Percentiles rank a stretch among this genome's conserved stretches.
Conservation (phyloP, 2,329 filamentous ascomycete genomes). For the Penicillium sp. region DNA sequence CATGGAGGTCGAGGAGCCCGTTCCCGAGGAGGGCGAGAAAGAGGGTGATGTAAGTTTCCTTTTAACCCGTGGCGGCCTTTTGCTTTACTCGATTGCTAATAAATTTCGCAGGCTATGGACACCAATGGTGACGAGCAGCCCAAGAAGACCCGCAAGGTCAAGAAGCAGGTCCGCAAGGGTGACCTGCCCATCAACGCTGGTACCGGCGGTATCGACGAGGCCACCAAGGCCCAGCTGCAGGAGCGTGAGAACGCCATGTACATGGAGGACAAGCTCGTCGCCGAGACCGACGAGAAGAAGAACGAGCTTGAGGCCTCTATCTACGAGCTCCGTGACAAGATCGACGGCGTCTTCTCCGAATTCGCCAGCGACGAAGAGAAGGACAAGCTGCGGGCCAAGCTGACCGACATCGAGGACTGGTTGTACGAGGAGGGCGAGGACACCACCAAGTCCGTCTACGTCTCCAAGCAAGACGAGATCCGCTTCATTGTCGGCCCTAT, state of each 20-base stretch:
- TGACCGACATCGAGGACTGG: conserved; percentile 92
- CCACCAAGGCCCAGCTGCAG: conserved; percentile 60
- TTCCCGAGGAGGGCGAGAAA: conserved; percentile 73
- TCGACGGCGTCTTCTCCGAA: conserved; percentile 87
- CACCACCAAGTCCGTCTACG: conserved; percentile 88
- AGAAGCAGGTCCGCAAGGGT: conserved; percentile 99
- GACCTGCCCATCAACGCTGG: conserved; percentile 86
- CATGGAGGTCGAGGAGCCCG: conserved; percentile 91
- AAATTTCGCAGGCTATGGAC: conserved; percentile 73
- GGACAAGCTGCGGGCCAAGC: conserved; percentile 79
- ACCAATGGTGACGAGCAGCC: conserved; percentile 75
- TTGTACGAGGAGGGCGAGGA: conserved; percentile 97
- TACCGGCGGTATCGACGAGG: conserved; percentile 76
- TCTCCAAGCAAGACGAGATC: conserved; percentile 95
- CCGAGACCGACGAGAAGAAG: conserved; percentile 99
- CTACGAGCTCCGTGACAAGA: conserved; percentile 94
- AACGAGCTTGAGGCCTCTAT: conserved; percentile 98
- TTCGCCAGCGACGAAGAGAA: conserved; percentile 94
- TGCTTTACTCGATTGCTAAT: conserved; percentile 22
- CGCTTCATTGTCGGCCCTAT: conserved; percentile 88
- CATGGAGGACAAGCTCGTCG: conserved; percentile 97
- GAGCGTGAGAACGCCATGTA: conserved; percentile 92
- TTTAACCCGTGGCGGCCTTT: no score
- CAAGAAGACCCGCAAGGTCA: conserved; percentile 90
- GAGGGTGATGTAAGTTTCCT: conserved; percentile 59